These are phyloP conservation scores for Hibiscus tridactylites DNA, from an alignment of 345 rosid species.

Conservation along the genomic window DNA sequence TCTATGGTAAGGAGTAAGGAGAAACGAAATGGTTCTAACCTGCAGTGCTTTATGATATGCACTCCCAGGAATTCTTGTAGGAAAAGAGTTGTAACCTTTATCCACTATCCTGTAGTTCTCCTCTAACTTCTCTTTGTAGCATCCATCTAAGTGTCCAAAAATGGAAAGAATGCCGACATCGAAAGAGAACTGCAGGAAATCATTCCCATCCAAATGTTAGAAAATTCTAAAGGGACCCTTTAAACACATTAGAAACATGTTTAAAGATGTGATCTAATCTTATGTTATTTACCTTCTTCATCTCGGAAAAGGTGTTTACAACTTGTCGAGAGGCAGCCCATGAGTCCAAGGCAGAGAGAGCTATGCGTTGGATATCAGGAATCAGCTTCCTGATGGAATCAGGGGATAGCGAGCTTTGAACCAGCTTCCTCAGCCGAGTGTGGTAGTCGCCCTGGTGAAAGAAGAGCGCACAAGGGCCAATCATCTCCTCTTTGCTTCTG, in stretches of 20 bases:
- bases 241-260: slow-evolving; percentile 8
- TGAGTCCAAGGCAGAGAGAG: slow-evolving; percentile 44
- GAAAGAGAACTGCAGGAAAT: slow-evolving; percentile 50
- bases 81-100: slow-evolving; percentile 83
- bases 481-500: slow-evolving; percentile 67
- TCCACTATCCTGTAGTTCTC: slow-evolving; percentile 56
- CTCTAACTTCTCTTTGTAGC: slow-evolving; percentile 41
- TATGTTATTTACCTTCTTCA: slow-evolving; percentile 54
- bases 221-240: background rate
- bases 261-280: background rate
- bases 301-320: slow-evolving; percentile 57
- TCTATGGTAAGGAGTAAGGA: background rate
- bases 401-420: slow-evolving; percentile 50
- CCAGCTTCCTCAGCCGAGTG: slow-evolving; percentile 54
- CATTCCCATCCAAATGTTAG: slow-evolving; percentile 5
- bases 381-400: slow-evolving; percentile 46
- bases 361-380: slow-evolving; percentile 48
- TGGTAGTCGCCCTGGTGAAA: slow-evolving; percentile 83
- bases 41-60: slow-evolving; percentile 53
- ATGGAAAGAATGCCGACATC: slow-evolving; percentile 65
- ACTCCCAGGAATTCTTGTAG: slow-evolving; percentile 62
- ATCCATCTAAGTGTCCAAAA: slow-evolving; percentile 54
- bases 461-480: slow-evolving; percentile 73
- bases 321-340: slow-evolving; percentile 29
- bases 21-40: slow-evolving; percentile 28